Base-by-base conservation (phyloP, 2,329 filamentous ascomycete genomes). In the Hortaea werneckii region DNA sequence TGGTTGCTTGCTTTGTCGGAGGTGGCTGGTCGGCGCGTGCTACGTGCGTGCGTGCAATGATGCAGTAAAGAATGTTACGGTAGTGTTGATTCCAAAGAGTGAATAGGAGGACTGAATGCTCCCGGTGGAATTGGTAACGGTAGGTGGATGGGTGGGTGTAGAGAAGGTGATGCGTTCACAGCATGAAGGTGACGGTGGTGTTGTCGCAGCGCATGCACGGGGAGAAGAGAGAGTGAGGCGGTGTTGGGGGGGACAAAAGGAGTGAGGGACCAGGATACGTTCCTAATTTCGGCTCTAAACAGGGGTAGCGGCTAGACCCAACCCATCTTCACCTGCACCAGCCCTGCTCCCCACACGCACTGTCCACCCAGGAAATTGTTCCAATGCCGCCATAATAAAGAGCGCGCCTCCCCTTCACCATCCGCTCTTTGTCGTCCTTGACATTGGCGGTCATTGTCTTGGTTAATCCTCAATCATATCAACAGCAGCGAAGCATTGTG, bases 61-160 rank as follows among this genome's bases (percentile, higher is more conserved):
- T 20, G 20, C 41, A 29, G 37, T 38, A 47, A 49, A 42, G 44
- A 51, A 45, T 37, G 46, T 42, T 35, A 40, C 20, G 42, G 40
- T 12, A 20, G 8, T 10, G 37, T 28, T 34, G 29, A 46, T 46
- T 53, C 48, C 48, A 54, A 54, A 35, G 52, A 54, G 50, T 54
- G 52, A 54, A 54, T 39, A 45, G 48, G 50, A 52, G 48, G 37
- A 40, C 5, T 37, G 35, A 40, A 38, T 39, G 44, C 48, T 50
- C 44, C 48, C 41, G 44, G 44, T 50, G 48, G 48, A 50, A 50
- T 47, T 38, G 20, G 20, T 20, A 20, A 20, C 20, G 20, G 35
- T 20, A 41, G 34, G 28, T 32, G 45, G 32, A 9, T 42, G 29
- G 8, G 8, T 43, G 27, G 11, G 29, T 26, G 27, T 20, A 20